These are phyloP conservation scores for Thelephora terrestris DNA, from an alignment of 1,284 basidiomycete species.

Conservation along the genomic window DNA sequence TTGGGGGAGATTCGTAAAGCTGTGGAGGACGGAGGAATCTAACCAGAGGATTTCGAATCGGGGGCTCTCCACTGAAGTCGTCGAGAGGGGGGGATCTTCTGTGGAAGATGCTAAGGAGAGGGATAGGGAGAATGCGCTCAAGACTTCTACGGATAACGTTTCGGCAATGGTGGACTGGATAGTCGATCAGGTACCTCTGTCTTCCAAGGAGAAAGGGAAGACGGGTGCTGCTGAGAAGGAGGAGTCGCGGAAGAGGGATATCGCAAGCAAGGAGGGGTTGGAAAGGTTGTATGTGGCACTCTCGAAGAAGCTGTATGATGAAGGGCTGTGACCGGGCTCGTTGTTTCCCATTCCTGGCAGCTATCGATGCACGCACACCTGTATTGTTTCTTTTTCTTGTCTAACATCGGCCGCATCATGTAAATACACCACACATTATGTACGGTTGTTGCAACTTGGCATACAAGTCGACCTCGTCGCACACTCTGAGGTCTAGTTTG, in stretches of 20 bases:
- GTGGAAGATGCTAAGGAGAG: constrained; percentile 10
- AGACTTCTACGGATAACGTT: constrained; percentile 57
- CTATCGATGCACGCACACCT: too few relatives aligned
- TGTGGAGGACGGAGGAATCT: constrained; percentile 46
- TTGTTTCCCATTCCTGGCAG: too few relatives aligned
- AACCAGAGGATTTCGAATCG: constrained; percentile 19
- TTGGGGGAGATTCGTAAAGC: constrained; percentile 49
- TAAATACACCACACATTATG: too few relatives aligned
- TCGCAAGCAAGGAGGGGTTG: constrained; percentile 51
- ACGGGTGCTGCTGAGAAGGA: constrained; percentile 11
- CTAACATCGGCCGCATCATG: too few relatives aligned
- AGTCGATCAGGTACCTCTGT: constrained; percentile 52
- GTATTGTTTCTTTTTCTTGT: too few relatives aligned
- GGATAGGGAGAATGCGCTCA: constrained; percentile 34
- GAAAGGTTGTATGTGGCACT: constrained; percentile 72
- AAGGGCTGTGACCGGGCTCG: constrained; percentile 44
- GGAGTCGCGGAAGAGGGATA: constrained; percentile 30
- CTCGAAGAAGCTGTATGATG: constrained; percentile 69
- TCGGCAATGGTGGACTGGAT: constrained; percentile 71
- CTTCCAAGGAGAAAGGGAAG: constrained; percentile 6
- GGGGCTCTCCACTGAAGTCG: constrained; percentile 15
- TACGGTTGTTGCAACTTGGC: too few relatives aligned
- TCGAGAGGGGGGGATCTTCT: constrained; percentile 7
- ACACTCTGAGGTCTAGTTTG: too few relatives aligned
- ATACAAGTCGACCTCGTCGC: too few relatives aligned